Conservation (phyloP, 306 rosid species). For the Luffa aegyptiaca region DNA sequence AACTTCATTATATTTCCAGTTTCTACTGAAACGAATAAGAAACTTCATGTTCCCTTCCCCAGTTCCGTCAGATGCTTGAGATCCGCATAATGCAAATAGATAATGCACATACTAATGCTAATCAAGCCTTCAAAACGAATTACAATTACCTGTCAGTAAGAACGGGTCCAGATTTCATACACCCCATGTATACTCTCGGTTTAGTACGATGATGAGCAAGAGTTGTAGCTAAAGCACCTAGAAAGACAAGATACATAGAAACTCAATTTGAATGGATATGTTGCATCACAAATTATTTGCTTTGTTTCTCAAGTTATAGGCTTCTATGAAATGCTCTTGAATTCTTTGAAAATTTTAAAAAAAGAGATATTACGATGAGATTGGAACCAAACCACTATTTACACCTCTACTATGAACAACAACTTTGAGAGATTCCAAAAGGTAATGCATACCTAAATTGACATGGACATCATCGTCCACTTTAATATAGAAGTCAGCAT, state of each 20-base stretch:
- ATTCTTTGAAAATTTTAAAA: no score
- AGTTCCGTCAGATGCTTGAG: background rate
- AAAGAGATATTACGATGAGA: no score
- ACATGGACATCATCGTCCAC: slow-evolving; percentile 12
- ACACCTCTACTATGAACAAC: background rate
- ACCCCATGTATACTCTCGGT: slow-evolving; percentile 5
- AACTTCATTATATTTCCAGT: background rate
- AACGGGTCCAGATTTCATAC: slow-evolving; percentile 14
- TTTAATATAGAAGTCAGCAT: slow-evolving; percentile 10
- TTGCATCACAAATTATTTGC: background rate
- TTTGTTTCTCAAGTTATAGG: background rate
- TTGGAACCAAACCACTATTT: background rate
- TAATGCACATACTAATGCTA: background rate
- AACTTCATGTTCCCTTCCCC: background rate
- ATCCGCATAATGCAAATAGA: background rate
- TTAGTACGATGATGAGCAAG: background rate
- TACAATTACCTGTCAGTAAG: background rate
- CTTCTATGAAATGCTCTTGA: background rate
- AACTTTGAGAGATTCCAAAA: background rate
- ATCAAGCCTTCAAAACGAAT: background rate
- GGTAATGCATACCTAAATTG: slow-evolving; percentile 5
- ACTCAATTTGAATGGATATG: background rate
- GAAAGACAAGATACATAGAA: background rate
- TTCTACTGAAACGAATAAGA: background rate
- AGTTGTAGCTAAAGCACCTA: slow-evolving; percentile 2